phyloP scores from a whole-genome alignment of 345 rosid genomes.

The Salix koriyanagi region DNA sequence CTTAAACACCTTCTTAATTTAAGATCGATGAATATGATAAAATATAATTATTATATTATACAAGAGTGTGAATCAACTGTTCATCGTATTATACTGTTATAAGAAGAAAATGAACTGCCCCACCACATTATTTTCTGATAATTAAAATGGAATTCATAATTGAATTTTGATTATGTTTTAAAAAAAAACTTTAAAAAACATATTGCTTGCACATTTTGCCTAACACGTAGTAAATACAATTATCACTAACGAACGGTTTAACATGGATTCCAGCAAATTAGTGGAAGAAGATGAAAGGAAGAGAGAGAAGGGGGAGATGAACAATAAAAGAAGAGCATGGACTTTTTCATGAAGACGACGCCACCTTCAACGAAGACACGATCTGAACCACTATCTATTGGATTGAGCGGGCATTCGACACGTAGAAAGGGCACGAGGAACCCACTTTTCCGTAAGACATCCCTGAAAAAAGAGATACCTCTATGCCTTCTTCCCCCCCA shows the following conservation, averaged over 20 bases:
- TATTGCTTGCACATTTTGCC: neutral
- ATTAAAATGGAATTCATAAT: no score
- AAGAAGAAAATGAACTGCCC: no score
- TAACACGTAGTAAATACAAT: neutral
- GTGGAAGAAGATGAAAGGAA: no score
- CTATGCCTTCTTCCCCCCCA: neutral
- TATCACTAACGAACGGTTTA: neutral
- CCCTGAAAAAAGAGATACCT: constrained; percentile 13
- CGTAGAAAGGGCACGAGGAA: constrained; percentile 27
- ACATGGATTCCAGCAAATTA: neutral
- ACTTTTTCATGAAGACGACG: constrained; percentile 15
- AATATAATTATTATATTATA: no score
- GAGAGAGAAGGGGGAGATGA: no score
- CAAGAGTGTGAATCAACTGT: no score
- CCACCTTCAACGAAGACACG: constrained; percentile 17
- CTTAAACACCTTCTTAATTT: no score
- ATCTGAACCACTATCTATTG: constrained; percentile 28
- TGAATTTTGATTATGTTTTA: no score
- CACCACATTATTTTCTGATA: no score
- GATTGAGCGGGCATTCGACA: constrained; percentile 32
- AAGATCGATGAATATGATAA: no score
- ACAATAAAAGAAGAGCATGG: neutral
- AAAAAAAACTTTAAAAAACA: no score
- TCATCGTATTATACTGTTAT: no score
- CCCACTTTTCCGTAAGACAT: constrained; percentile 17